Conservation (phyloP, 2,329 filamentous ascomycete species). For the Laburnicola sp. region DNA sequence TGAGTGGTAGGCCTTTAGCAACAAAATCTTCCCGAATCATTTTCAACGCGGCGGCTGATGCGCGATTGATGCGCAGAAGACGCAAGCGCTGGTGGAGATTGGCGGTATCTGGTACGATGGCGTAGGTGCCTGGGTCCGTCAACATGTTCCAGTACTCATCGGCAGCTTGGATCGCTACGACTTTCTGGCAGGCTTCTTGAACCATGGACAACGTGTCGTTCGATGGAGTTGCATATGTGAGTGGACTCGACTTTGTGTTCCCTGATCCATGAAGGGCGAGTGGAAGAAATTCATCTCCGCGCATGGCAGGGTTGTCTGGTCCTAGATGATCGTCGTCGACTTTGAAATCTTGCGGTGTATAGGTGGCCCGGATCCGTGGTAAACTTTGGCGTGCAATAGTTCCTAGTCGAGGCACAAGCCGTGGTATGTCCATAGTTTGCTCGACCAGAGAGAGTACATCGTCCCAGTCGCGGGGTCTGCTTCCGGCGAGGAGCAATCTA, state of each 20-base stretch:
- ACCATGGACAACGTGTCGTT: slow-evolving; percentile 68
- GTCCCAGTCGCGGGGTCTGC: slow-evolving; percentile 63
- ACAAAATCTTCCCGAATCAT: slow-evolving; percentile 54
- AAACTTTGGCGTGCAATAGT: slow-evolving; percentile 28
- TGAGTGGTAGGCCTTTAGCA: slow-evolving; percentile 32
- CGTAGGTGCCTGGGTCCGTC: slow-evolving; percentile 56
- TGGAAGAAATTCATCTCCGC: slow-evolving; percentile 40
- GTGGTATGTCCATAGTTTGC: slow-evolving; percentile 77
- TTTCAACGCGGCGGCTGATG: slow-evolving; percentile 63
- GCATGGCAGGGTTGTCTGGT: slow-evolving; percentile 21
- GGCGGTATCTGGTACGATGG: slow-evolving; percentile 70
- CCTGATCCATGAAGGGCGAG: slow-evolving; percentile 23
- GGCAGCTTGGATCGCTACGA: slow-evolving; percentile 65
- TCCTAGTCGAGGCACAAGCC: slow-evolving; percentile 50
- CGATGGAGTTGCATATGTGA: slow-evolving; percentile 52
- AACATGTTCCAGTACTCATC: slow-evolving; percentile 77
- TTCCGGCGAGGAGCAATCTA: slow-evolving; percentile 69
- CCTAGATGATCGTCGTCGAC: slow-evolving; percentile 35
- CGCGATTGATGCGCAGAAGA: slow-evolving; percentile 65
- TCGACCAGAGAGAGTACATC: slow-evolving; percentile 76
- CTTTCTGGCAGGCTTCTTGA: slow-evolving; percentile 64
- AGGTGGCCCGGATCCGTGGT: slow-evolving; percentile 43
- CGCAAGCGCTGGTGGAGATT: slow-evolving; percentile 72
- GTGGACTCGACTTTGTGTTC: slow-evolving; percentile 33
- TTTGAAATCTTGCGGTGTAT: slow-evolving; percentile 29